Evolutionary conservation across 352 stramenopile genomes (phyloP), one percentile per base, ranked within the genome.

Genomic region (Phytophthora pini): DNA sequence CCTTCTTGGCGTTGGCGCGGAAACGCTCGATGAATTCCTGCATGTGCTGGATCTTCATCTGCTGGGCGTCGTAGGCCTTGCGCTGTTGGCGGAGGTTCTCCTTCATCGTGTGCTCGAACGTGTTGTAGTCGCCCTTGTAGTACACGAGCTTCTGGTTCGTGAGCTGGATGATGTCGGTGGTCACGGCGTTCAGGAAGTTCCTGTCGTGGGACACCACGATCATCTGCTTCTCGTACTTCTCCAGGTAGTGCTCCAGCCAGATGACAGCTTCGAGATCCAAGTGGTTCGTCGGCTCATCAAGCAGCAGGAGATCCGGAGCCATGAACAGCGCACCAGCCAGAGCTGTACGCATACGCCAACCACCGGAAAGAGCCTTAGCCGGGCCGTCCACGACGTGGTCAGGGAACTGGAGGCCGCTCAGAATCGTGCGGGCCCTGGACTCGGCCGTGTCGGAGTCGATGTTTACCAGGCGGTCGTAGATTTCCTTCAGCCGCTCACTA

Each of bases 21-120:
- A 99, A 99, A 65, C 97, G 97, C 68, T 98, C 89, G 62, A 99
- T 98, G 58, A 99, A 99, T 63, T 99, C 94, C 84, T 98, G 97
- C 94, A 99, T 98, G 79, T 99, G 96, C 59, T 86, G 76, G 46
- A 94, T 92, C 77, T 94, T 94, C 77, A 94, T 89, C 69, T 94
- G 85, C 68, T 95, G 85, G 15, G 85, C 85, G 32, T 95, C 85
- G 69, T 93, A 95, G 32, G 84, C 84, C 76, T 94, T 95, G 76
- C 95, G 93, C 59, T 97, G 87, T 68, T 98, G 97, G 47, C 96
- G 95, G 41, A 97, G 54, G 55, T 97, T 94, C 73, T 99, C 96
- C 54, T 97, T 91, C 61, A 90, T 78, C 45, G 93, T 97, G 67
- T 91, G 90, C 51, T 98, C 94, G 65, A 98, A 99, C 40, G 89